phyloP scores from a whole-genome alignment of 805 yeast species.

The Saccharomycopsis microspora region DNA sequence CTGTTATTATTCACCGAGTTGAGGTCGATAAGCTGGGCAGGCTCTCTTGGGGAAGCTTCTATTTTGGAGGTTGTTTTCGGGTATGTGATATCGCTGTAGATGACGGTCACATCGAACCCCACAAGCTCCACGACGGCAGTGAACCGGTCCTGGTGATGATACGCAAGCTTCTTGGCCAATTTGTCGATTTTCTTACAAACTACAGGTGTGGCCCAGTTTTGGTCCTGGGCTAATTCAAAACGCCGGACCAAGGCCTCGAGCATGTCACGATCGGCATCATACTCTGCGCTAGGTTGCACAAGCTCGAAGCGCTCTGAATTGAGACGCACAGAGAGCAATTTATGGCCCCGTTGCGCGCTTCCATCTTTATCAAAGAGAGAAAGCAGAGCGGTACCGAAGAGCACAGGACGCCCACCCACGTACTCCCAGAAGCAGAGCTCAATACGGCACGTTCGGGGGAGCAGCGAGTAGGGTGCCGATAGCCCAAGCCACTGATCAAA shows the following conservation, averaged over 20 bases:
- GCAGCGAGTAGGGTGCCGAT: conserved; percentile 60
- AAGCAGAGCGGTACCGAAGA: conserved; percentile 53
- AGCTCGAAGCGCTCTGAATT: conserved; percentile 35
- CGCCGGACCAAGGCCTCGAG: conserved; percentile 2
- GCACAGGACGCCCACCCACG: conserved; percentile 36
- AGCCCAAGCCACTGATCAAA: conserved; percentile 70
- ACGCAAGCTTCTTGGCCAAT: conserved; percentile 8
- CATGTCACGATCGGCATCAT: no score
- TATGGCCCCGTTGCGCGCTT: conserved; percentile 63
- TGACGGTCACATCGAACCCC: conserved; percentile 31
- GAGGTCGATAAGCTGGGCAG: conserved; percentile 20
- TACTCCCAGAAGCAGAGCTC: conserved; percentile 60
- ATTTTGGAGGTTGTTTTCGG: background rate
- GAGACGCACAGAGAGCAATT: conserved; percentile 42
- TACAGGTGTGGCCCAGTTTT: conserved; percentile 13
- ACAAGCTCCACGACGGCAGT: conserved; percentile 30
- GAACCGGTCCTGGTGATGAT: conserved; percentile 16
- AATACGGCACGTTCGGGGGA: conserved; percentile 52
- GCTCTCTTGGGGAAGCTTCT: conserved; percentile 18
- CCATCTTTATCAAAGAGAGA: conserved; percentile 44
- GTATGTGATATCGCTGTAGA: conserved; percentile 28
- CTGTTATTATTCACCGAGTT: conserved; percentile 18
- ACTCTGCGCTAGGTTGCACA: background rate
- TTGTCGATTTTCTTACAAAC: conserved; percentile 11
- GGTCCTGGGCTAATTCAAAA: conserved; percentile 21